Evolutionary conservation across 2,329 filamentous ascomycete genomes (phyloP), one percentile per base, ranked within the genome.

Genomic region (Diaporthe citriasiana): DNA sequence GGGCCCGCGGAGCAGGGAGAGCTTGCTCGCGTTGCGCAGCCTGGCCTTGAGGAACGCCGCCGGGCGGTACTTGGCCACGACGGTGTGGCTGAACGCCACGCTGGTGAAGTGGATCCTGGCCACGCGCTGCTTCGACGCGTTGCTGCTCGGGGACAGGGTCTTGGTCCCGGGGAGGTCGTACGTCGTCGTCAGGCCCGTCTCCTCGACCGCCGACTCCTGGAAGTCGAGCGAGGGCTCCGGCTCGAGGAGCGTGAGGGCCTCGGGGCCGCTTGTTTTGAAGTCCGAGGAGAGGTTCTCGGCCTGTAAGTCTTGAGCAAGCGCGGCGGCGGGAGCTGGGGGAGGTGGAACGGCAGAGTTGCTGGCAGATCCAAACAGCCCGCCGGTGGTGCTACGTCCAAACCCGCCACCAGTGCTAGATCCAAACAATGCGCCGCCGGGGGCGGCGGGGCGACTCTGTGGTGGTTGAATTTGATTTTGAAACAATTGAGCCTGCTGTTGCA

Each of bases 91-190:
- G 80, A 92, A 91, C 45, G 81, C 76, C 40, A 92, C 83, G 72
- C 84, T 83, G 33, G 83, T 79, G 74, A 91, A 88, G 13, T 82
- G 79, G 60, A 92, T 81, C 63, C 89, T 87, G 1, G 88, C 87
- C 60, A 93, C 89, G 50, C 90, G 89, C 80, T 92, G 90, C 80
- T 90, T 90, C 25, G 86, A 87, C 0, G 85, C 82, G 0, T 85
- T 86, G 40, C 84, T 82, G 22, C 85, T 87, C 1, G 90, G 89
- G 0, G 83, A 79, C 6, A 93, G 83, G 0, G 89, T 90, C 81
- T 91, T 91, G 42, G 84, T 78, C 0, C 88, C 88, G 0, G 89
- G 89, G 0, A 92, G 84, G 72, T 92, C 90, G 79, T 92, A 92
- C 2, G 87, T 90, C 0, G 88, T 87, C 0, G 89, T 91, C 70